A percentile compares a stretch with the other conserved stretches of the same genome.
Conservation (phyloP, 1,284 basidiomycete species). For the Tranzscheliella williamsii region DNA sequence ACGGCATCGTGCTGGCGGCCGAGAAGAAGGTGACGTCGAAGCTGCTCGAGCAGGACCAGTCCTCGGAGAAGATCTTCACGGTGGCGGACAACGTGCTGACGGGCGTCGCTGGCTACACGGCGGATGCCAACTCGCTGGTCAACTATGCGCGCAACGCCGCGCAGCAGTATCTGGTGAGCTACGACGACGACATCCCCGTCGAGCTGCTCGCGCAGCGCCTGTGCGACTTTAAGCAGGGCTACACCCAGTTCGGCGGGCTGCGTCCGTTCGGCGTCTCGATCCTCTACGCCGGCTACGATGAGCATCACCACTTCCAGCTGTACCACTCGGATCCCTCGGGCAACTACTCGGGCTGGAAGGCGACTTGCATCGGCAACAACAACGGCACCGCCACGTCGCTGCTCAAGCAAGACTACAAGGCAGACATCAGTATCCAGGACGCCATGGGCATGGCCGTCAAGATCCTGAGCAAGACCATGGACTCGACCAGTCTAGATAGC, state of each 20-base stretch:
- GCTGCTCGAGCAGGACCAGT: constrained; percentile 84
- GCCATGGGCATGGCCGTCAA: constrained; percentile 88
- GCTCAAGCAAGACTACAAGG: constrained; percentile 98
- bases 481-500: constrained; percentile 84
- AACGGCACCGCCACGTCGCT: constrained; percentile 91
- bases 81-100: constrained; percentile 80
- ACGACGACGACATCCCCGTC: constrained; percentile 97
- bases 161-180: constrained; percentile 80
- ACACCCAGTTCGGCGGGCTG: constrained; percentile 96
- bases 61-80: constrained; percentile 95
- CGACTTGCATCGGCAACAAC: constrained; percentile 95
- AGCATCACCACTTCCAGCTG: constrained; percentile 93
- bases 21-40: constrained; percentile 99
- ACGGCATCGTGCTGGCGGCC: constrained; percentile 91
- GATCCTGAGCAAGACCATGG: constrained; percentile 99
- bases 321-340: constrained; percentile 98
- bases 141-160: constrained; percentile 91
- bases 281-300: constrained; percentile 93
- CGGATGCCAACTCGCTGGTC: constrained; percentile 95
- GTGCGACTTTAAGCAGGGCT: constrained; percentile 97
- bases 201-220: constrained; percentile 90
- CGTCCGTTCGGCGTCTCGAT: constrained; percentile 97
- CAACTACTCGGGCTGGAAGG: constrained; percentile 99
- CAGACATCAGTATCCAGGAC: constrained; percentile 70
- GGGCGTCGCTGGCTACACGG: constrained; percentile 92